Conservation (phyloP, 192 early-diverging fungal genomes). For the Coemansia sp. region DNA sequence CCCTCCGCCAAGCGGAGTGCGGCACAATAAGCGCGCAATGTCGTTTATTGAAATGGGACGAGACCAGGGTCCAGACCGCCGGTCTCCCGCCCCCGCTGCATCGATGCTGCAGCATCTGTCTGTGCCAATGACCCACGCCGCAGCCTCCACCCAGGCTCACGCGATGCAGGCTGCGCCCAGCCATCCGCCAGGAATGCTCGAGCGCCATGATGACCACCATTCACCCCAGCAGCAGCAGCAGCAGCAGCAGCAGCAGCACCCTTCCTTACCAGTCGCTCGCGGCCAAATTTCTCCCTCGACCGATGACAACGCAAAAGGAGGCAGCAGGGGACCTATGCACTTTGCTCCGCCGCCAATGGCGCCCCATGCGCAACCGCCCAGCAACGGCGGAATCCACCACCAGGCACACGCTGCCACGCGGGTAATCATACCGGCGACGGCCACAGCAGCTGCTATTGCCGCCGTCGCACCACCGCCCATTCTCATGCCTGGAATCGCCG, state of each 20-base stretch:
- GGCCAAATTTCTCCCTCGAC: not conserved
- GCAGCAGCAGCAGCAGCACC: not conserved
- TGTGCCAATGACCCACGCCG: not conserved
- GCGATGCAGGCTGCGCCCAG: not conserved
- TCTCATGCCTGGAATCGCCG: not conserved
- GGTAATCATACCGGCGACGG: constrained; percentile 1
- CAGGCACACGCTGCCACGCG: not conserved
- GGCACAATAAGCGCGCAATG: not conserved
- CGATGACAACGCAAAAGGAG: not conserved
- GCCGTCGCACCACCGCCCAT: not conserved
- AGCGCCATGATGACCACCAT: not conserved
- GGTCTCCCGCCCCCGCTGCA: not conserved
- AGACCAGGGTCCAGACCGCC: not conserved
- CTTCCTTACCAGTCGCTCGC: not conserved
- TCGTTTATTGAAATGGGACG: not conserved
- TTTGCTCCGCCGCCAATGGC: not conserved
- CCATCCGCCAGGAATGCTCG: not conserved
- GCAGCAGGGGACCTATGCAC: not conserved
- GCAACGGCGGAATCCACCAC: not conserved
- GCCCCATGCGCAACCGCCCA: not conserved
- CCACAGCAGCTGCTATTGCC: not conserved
- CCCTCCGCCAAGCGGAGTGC: not conserved
- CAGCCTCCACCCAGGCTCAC: not conserved
- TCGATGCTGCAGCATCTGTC: not conserved
- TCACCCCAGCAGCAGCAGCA: not conserved